Percentiles rank a stretch among this genome's conserved stretches.
Evolutionary conservation across 192 early-diverging fungal genomes (phyloP).

Genomic region (Phycomyces blakesleeanus): DNA sequence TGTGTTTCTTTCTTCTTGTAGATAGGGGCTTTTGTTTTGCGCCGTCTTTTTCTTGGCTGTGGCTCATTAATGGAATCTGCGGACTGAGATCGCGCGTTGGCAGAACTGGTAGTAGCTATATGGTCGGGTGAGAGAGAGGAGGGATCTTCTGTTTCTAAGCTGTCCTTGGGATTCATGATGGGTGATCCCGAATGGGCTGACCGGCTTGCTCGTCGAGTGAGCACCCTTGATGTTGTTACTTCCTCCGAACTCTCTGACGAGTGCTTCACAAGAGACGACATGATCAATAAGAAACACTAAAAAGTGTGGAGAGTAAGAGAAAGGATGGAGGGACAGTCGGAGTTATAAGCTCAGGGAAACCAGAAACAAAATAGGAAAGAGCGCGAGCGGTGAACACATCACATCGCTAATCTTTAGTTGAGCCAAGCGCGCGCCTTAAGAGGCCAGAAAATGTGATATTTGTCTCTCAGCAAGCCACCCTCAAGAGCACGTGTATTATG

Average conservation of each 20-base stretch:
- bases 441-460: neutral
- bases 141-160: neutral
- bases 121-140: slow-evolving; percentile 12
- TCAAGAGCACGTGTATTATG: neutral
- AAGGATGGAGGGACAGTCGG: neutral
- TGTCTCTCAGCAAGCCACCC: neutral
- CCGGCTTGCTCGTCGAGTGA: slow-evolving; percentile 16
- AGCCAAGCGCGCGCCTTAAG: neutral
- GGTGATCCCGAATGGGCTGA: slow-evolving; percentile 22
- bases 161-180: neutral
- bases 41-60: slow-evolving; percentile 6
- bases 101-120: neutral
- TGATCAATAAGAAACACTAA: neutral
- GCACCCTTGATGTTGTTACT: neutral
- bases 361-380: slow-evolving; percentile 4
- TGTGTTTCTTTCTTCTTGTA: slow-evolving; percentile 9
- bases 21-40: slow-evolving; percentile 1
- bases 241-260: too few species aligned
- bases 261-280: too few species aligned
- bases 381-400: neutral
- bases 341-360: neutral
- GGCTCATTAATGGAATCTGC: slow-evolving; percentile 10
- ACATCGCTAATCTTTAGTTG: neutral
- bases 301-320: neutral
- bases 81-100: slow-evolving; percentile 20